A percentile compares a stretch with the other conserved stretches of the same genome.
Conservation (phyloP, 495 filamentous ascomycete species). For the Staphylotrichum longicolle region DNA sequence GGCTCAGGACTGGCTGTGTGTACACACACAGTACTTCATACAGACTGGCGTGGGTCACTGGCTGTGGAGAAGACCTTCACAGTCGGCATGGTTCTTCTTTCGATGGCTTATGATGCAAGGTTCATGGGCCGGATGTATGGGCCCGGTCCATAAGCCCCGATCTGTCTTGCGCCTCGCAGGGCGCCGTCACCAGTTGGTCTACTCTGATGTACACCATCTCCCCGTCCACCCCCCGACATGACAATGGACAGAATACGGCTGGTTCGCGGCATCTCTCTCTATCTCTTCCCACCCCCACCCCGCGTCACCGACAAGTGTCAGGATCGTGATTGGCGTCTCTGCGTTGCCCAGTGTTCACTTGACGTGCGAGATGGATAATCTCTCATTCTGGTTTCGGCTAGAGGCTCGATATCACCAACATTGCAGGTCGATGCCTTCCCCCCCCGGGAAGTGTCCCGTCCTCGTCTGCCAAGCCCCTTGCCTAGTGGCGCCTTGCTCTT, state of each 20-base stretch:
- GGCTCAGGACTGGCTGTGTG: too few species aligned
- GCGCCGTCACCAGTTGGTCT: neutral
- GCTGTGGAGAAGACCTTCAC: too few species aligned
- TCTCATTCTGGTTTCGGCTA: slow-evolving; percentile 1
- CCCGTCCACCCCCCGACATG: too few species aligned
- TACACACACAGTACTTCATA: too few species aligned
- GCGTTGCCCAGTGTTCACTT: neutral
- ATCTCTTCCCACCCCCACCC: too few species aligned
- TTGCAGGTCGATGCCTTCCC: slow-evolving; percentile 3
- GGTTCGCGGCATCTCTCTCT: too few species aligned
- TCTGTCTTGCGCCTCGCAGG: neutral
- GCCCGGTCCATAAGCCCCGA: neutral
- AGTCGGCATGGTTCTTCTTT: too few species aligned
- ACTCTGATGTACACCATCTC: too few species aligned
- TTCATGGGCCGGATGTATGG: slow-evolving; percentile 1
- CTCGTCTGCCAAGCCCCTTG: slow-evolving; percentile 8
- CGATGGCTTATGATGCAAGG: neutral
- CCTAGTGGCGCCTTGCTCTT: neutral
- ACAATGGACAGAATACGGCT: neutral
- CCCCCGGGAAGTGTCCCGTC: neutral
- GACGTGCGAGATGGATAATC: neutral
- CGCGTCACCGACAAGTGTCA: neutral
- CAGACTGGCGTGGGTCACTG: too few species aligned
- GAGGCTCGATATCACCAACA: neutral
- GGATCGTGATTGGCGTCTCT: neutral